Percentiles rank a stretch among this genome's conserved stretches.
These are phyloP conservation scores for Neurospora sp. DNA, from an alignment of 2,329 filamentous ascomycete species.

Conservation along the genomic window DNA sequence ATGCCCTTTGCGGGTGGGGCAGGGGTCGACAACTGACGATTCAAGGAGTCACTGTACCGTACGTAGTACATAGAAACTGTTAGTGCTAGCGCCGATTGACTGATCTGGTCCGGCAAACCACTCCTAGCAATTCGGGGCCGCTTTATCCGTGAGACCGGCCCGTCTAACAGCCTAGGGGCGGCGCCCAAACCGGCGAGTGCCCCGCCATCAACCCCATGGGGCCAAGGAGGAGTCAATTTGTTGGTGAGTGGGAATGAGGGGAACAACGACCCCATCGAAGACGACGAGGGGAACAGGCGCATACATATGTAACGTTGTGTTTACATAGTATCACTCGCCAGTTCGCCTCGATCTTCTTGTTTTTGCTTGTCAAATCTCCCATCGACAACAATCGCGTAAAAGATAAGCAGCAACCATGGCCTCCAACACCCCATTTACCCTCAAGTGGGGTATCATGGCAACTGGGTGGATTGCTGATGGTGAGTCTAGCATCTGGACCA, in stretches of 20 bases:
- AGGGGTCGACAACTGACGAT: background rate
- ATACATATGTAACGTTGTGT: background rate
- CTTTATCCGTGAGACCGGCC: background rate
- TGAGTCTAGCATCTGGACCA: conserved; percentile 23
- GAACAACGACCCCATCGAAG: background rate
- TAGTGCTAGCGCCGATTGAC: background rate
- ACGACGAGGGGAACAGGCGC: background rate
- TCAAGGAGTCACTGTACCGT: background rate
- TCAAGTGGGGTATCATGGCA: conserved; percentile 52
- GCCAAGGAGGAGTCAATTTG: background rate
- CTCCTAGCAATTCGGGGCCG: background rate
- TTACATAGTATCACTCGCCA: background rate
- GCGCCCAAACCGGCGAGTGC: background rate
- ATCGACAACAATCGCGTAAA: background rate
- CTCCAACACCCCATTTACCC: conserved; percentile 32
- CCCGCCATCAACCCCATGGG: background rate
- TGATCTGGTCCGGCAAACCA: background rate
- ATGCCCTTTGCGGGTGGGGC: background rate
- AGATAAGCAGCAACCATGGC: conserved; percentile 11
- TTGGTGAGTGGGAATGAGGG: background rate
- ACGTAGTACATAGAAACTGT: background rate
- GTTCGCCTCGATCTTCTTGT: background rate
- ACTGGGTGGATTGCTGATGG: conserved; percentile 49
- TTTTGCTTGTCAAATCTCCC: background rate
- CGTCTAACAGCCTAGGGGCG: background rate